Evolutionary conservation across 2,329 filamentous ascomycete species (phyloP).

Genomic region (Monilinia fructicola): DNA sequence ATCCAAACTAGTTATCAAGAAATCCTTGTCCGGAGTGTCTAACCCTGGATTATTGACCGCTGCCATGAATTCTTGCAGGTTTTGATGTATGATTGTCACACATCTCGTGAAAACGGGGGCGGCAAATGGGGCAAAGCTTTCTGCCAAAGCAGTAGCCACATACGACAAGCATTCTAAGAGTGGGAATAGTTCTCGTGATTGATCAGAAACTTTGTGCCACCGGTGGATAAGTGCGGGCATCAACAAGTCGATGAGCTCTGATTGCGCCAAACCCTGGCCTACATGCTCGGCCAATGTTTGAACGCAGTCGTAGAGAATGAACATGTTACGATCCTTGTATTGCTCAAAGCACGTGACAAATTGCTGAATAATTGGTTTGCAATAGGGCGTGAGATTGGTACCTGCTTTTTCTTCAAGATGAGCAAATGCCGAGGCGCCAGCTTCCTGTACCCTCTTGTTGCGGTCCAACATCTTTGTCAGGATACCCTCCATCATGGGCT

Average conservation of each 20-base stretch:
- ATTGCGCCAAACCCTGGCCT: constrained; percentile 74
- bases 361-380: constrained; percentile 84
- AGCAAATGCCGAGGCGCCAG: constrained; percentile 91
- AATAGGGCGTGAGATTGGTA: constrained; percentile 77
- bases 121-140: constrained; percentile 81
- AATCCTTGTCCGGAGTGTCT: constrained; percentile 92
- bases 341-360: constrained; percentile 89
- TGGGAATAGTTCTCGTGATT: constrained; percentile 91
- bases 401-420: constrained; percentile 94
- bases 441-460: constrained; percentile 98
- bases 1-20: constrained; percentile 91
- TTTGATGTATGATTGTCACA: constrained; percentile 86
- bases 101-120: constrained; percentile 84
- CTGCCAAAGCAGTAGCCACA: constrained; percentile 80
- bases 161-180: constrained; percentile 96
- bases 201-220: constrained; percentile 83
- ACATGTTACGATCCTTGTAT: constrained; percentile 99
- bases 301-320: constrained; percentile 96
- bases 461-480: constrained; percentile 91
- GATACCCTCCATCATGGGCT: constrained; percentile 96
- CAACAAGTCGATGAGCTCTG: constrained; percentile 76
- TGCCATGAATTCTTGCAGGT: constrained; percentile 76
- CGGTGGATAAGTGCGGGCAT: constrained; percentile 91
- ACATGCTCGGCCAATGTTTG: constrained; percentile 94
- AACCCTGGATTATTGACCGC: constrained; percentile 64